Evolutionary conservation across 1,284 basidiomycete species (phyloP).

Genomic region (Lentinula novae-zelandiae): DNA sequence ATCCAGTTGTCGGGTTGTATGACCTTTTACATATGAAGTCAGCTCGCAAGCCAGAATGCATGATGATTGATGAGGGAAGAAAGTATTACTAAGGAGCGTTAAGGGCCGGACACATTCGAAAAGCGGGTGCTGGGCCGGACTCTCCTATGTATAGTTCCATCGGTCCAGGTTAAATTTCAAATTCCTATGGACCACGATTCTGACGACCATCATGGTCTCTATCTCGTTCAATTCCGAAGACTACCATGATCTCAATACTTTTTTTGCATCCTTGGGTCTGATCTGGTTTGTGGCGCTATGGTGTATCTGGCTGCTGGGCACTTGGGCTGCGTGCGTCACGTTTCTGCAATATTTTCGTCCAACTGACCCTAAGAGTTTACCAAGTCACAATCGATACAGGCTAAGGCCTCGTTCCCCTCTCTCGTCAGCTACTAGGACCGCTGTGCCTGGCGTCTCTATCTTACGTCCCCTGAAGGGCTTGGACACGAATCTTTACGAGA

Average conservation of each 20-base stretch:
- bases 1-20: no score
- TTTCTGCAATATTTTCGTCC: neutral
- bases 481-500: constrained; percentile 91
- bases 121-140: neutral
- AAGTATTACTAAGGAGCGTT: no score
- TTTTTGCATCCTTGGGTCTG: constrained; percentile 45
- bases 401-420: constrained; percentile 63
- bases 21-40: no score
- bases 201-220: constrained; percentile 2
- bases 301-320: constrained; percentile 75
- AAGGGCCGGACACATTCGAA: no score
- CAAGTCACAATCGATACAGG: constrained; percentile 71
- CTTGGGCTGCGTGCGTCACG: constrained; percentile 68
- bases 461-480: constrained; percentile 89
- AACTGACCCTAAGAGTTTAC: constrained; percentile 3
- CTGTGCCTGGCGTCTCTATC: constrained; percentile 85
- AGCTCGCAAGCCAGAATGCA: no score
- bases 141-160: neutral
- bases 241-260: constrained; percentile 8
- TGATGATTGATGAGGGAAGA: no score
- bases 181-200: neutral
- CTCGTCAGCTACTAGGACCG: constrained; percentile 42
- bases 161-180: neutral
- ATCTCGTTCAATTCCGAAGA: neutral
- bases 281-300: constrained; percentile 75